Evolutionary conservation across 2,329 filamentous ascomycete species (phyloP).

Genomic region (Cytospora mali): DNA sequence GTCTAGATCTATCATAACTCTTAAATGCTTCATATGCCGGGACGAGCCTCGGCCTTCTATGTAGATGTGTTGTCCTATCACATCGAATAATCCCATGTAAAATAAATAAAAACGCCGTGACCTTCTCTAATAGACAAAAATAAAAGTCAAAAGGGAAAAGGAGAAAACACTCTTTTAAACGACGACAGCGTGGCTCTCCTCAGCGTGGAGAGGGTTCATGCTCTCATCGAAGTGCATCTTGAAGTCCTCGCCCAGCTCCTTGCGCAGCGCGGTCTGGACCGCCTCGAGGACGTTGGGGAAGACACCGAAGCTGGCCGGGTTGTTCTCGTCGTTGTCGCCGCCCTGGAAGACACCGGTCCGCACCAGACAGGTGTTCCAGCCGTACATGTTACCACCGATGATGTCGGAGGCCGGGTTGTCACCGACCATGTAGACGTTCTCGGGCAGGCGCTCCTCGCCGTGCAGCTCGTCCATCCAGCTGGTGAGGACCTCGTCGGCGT

Average conservation of each 20-base stretch:
- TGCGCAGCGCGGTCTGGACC: slow-evolving; percentile 66
- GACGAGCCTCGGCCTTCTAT: not conserved
- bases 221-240: slow-evolving; percentile 72
- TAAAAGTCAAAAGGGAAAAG: not conserved
- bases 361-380: slow-evolving; percentile 80
- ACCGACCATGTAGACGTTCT: slow-evolving; percentile 76
- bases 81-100: not conserved
- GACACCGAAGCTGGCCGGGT: slow-evolving; percentile 76
- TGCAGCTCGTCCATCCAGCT: slow-evolving; percentile 78
- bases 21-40: not conserved
- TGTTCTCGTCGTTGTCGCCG: slow-evolving; percentile 73
- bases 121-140: not conserved
- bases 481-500: slow-evolving; percentile 72
- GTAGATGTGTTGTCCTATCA: not conserved
- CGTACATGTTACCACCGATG: slow-evolving; percentile 77
- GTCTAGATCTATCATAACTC: not conserved
- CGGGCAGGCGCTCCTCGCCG: slow-evolving; percentile 67
- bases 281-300: slow-evolving; percentile 74
- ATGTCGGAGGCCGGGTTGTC: slow-evolving; percentile 77
- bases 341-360: slow-evolving; percentile 80
- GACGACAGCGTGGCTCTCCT: slow-evolving; percentile 27
- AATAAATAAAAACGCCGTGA: not conserved
- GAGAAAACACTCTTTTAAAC: not conserved
- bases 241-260: slow-evolving; percentile 74
- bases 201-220: slow-evolving; percentile 58